Evolutionary conservation across 345 rosid species (phyloP).

Genomic region (Syzygium grande): DNA sequence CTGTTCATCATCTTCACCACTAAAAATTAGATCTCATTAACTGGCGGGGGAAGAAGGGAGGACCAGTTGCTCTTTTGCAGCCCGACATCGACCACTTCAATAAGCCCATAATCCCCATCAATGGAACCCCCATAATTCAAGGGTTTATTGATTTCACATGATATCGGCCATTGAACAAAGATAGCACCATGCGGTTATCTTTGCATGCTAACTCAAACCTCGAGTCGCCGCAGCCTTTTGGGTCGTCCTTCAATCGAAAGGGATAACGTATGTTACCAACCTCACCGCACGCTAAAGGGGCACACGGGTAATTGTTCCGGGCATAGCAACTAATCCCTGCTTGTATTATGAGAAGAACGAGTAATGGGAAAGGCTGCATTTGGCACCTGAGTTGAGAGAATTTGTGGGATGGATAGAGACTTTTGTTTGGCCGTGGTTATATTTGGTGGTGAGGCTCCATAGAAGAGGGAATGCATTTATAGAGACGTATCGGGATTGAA

Average conservation of each 20-base stretch:
- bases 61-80: neutral
- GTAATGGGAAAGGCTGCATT: neutral
- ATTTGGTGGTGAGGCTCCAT: neutral
- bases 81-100: neutral
- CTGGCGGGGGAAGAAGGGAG: neutral
- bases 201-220: neutral
- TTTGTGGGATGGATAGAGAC: neutral
- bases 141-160: neutral
- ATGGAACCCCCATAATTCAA: too few species aligned
- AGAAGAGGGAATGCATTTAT: neutral
- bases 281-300: accelerated
- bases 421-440: neutral
- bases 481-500: neutral
- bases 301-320: neutral
- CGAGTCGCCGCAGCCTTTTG: accelerated
- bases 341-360: neutral
- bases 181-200: neutral
- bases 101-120: neutral
- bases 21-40: neutral
- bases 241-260: neutral
- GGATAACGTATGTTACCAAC: neutral
- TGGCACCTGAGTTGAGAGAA: neutral
- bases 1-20: too few species aligned
- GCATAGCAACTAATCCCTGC: neutral
- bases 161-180: neutral